Evolutionary conservation across 2,329 filamentous ascomycete species (phyloP), one percentile per base, ranked within the genome.

Genomic region (Beauveria rudraprayagi): DNA sequence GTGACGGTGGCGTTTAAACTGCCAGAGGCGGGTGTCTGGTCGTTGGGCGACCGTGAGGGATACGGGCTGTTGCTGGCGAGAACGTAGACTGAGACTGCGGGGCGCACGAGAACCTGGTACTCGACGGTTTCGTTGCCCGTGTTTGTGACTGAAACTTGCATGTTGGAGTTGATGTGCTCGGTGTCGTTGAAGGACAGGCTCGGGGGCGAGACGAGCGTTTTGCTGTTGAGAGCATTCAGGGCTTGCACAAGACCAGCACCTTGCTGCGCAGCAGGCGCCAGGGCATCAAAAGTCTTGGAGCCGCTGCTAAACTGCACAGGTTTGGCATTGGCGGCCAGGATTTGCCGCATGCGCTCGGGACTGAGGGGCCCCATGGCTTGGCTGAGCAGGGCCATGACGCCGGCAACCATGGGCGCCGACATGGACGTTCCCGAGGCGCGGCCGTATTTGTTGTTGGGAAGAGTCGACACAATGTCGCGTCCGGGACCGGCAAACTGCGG

Each of bases 401-500:
- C 84, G 4, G 83, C 82, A 5, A 79, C 74, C n/a, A 83, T 76
- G 9, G 83, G 83, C 34, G 79, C 80, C 5, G 83, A 78, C 84
- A 87, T 87, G 2, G 83, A 85, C 0, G 83, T 85, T 10, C 83
- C 83, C 30, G 75, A 83, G 28, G 78, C 71, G 1, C 83, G 76
- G 22, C 76, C 78, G 59, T 85, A 87, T 30, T 73, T 71, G 26
- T 78, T 79, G 19, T 73, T 66, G 0, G 80, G 82, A 64, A 76
- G 86, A 0, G 83, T 85, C 8, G 83, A 84, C n/a, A 87, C 70
- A 51, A 87, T 85, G 56, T 77, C 76, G 53, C 81, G 81, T 30
- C 84, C 83, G 2, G 82, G 80, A 1, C 81, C 75, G 17, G 77
- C 78, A 51, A 85, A 70, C 65, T 84, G 77, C 0, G 83, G 83